These are phyloP conservation scores for Tolypocladium cylindrosporum DNA, from an alignment of 2,329 filamentous ascomycete species.

Conservation along the genomic window DNA sequence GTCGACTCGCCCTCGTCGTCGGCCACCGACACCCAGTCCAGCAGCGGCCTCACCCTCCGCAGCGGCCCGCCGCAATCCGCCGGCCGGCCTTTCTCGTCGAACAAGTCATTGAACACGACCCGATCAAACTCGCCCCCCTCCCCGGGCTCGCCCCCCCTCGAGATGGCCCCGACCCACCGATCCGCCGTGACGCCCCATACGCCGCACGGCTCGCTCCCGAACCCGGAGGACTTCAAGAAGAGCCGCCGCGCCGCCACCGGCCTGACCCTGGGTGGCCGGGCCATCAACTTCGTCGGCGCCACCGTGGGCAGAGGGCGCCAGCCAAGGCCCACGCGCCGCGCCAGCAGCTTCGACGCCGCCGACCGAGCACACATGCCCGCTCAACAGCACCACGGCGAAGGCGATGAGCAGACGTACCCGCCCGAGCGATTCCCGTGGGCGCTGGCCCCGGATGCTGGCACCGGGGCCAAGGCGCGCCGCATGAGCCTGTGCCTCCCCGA, in stretches of 20 bases:
- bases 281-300: slow-evolving; percentile 35
- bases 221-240: slow-evolving; percentile 34
- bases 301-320: slow-evolving; percentile 14
- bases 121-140: slow-evolving; percentile 42
- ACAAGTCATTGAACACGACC: slow-evolving; percentile 33
- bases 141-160: slow-evolving; percentile 32
- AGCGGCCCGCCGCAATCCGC: slow-evolving; percentile 14
- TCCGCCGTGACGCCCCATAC: slow-evolving; percentile 9
- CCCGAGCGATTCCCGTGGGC: slow-evolving; percentile 43
- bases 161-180: slow-evolving; percentile 24
- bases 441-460: slow-evolving; percentile 57
- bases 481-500: slow-evolving; percentile 66
- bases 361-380: slow-evolving; percentile 16
- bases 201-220: slow-evolving; percentile 25
- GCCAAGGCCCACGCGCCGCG: slow-evolving; percentile 20
- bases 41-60: slow-evolving; percentile 16
- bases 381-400: slow-evolving; percentile 7
- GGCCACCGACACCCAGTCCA: slow-evolving; percentile 11
- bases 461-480: slow-evolving; percentile 68
- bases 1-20: slow-evolving; percentile 5
- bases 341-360: slow-evolving; percentile 39
- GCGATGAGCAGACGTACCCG: slow-evolving; percentile 19
- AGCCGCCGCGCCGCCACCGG: slow-evolving; percentile 44
- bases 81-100: slow-evolving; percentile 34
- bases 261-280: slow-evolving; percentile 35